These are phyloP conservation scores for Aureobasidium uvarum DNA, from an alignment of 2,329 filamentous ascomycete species.

Conservation along the genomic window DNA sequence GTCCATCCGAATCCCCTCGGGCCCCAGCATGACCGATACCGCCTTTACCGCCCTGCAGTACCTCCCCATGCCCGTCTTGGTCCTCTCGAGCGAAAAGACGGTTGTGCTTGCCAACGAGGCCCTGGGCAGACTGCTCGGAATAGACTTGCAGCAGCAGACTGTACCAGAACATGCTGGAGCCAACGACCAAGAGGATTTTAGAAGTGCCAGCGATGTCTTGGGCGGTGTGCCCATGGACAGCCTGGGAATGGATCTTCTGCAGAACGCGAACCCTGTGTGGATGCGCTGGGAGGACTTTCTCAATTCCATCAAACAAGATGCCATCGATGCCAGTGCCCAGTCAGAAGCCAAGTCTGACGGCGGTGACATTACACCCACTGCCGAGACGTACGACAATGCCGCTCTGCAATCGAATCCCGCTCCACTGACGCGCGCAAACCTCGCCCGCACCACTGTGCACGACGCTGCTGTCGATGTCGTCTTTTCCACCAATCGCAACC, in stretches of 20 bases:
- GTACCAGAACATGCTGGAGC: slow-evolving; percentile 37
- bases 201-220: slow-evolving; percentile 58
- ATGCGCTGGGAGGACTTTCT: slow-evolving; percentile 54
- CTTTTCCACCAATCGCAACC: slow-evolving; percentile 53
- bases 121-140: slow-evolving; percentile 66
- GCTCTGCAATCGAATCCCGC: neutral
- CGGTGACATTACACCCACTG: slow-evolving; percentile 28
- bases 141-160: slow-evolving; percentile 47
- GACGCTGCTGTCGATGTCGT: slow-evolving; percentile 68
- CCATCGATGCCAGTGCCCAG: slow-evolving; percentile 29
- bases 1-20: slow-evolving; percentile 38
- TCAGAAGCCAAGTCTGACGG: slow-evolving; percentile 24
- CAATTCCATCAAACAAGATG: slow-evolving; percentile 45
- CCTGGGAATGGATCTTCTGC: slow-evolving; percentile 70
- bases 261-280: slow-evolving; percentile 59
- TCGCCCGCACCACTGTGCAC: slow-evolving; percentile 46
- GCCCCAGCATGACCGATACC: slow-evolving; percentile 36
- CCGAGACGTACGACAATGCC: slow-evolving; percentile 7
- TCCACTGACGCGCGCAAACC: slow-evolving; percentile 28
- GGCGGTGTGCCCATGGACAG: slow-evolving; percentile 66
- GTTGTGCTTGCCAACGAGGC: slow-evolving; percentile 73
- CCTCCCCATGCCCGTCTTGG: slow-evolving; percentile 67
- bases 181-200: slow-evolving; percentile 31
- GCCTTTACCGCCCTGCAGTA: slow-evolving; percentile 70
- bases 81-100: slow-evolving; percentile 67